phyloP scores from a whole-genome alignment of 495 filamentous ascomycete species.

The Amniculicola lignicola region DNA sequence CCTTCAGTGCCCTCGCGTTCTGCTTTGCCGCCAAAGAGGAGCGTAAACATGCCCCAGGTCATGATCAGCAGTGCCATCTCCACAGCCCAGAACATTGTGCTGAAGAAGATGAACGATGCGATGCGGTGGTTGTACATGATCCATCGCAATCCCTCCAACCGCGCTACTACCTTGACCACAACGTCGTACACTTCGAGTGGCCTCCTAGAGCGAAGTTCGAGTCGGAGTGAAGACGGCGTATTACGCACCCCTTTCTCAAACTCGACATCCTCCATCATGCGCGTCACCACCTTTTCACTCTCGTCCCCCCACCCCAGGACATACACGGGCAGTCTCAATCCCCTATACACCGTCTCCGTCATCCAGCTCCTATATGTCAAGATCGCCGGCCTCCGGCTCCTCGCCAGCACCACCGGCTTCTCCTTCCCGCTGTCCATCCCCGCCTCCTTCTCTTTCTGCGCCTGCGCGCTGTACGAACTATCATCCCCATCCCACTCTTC shows the following conservation, averaged over 20 bases:
- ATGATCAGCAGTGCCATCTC: constrained; percentile 61
- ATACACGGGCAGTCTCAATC: constrained; percentile 58
- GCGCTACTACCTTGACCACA: constrained; percentile 63
- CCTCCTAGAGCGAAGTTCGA: constrained; percentile 58
- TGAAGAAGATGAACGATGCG: constrained; percentile 63
- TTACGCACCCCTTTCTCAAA: constrained; percentile 58
- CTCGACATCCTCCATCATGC: constrained; percentile 66
- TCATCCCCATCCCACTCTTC: constrained; percentile 23
- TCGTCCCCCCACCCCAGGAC: constrained; percentile 54
- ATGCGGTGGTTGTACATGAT: constrained; percentile 79
- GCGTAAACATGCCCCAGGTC: constrained; percentile 55
- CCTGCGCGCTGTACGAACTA: neutral
- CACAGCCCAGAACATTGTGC: constrained; percentile 66
- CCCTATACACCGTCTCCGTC: constrained; percentile 50
- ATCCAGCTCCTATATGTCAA: constrained; percentile 63
- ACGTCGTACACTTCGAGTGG: constrained; percentile 72
- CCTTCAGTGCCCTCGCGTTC: neutral
- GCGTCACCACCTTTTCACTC: constrained; percentile 58
- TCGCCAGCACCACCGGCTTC: constrained; percentile 36
- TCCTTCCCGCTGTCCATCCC: constrained; percentile 6
- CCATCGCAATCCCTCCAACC: constrained; percentile 67
- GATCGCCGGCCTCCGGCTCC: constrained; percentile 59
- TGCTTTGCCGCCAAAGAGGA: constrained; percentile 8
- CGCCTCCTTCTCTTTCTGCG: constrained; percentile 6
- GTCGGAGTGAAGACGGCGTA: constrained; percentile 54